Evolutionary conservation across 495 filamentous ascomycete species (phyloP).

Genomic region (Opeltia flavorubescens): DNA sequence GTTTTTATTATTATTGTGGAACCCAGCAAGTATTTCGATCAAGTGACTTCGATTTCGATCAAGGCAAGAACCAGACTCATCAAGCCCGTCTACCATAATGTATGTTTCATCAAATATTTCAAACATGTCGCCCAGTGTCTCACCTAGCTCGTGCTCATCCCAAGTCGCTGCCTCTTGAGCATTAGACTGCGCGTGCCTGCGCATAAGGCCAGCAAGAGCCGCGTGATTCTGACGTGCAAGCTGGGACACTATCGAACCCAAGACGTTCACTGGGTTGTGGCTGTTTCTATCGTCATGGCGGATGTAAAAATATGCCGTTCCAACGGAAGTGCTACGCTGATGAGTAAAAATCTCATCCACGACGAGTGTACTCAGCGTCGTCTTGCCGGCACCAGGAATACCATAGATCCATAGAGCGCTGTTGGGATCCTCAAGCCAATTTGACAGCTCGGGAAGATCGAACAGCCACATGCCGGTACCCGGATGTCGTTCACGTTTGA

Average conservation of each 20-base stretch:
- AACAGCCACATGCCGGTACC: conserved; percentile 5
- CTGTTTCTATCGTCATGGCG: conserved; percentile 37
- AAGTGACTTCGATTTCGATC: neutral
- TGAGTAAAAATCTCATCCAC: conserved; percentile 17
- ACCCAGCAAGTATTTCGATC: neutral
- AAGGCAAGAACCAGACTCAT: conserved; percentile 1
- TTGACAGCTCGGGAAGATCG: conserved; percentile 1
- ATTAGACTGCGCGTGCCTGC: neutral
- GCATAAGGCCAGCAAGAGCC: neutral
- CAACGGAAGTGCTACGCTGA: conserved; percentile 9
- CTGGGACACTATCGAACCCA: conserved; percentile 1
- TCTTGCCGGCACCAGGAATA: conserved; percentile 38
- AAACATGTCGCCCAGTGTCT: neutral
- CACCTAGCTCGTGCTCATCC: neutral
- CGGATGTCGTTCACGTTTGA: neutral
- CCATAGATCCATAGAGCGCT: conserved; percentile 33
- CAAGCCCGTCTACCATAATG: conserved; percentile 5
- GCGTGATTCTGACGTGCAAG: conserved; percentile 2
- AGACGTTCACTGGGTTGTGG: conserved; percentile 21
- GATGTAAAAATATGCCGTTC: conserved; percentile 39
- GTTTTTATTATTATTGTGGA: neutral
- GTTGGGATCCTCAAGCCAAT: conserved; percentile 2
- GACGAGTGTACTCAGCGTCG: conserved; percentile 27
- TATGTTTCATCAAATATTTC: neutral
- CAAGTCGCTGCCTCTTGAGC: neutral